Evolutionary conservation across 768 basidiomycete species (phyloP).

Genomic region (Floccularia luteovirens): DNA sequence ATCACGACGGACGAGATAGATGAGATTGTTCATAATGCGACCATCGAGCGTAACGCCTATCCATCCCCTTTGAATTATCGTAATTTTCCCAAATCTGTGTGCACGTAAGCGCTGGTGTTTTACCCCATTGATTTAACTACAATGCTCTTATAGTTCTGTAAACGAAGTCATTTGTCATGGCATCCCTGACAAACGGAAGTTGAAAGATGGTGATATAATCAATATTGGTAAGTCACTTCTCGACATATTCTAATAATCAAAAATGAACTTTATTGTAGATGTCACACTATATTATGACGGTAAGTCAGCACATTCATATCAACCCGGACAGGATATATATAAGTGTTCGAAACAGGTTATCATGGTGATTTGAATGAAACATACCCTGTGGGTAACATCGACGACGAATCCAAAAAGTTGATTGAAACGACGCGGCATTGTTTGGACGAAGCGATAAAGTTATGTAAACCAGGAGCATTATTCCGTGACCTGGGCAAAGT

Average conservation of each 20-base stretch:
- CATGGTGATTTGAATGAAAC: slow-evolving; percentile 93
- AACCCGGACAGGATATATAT: not conserved
- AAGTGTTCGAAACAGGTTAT: slow-evolving; percentile 43
- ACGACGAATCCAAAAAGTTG: slow-evolving; percentile 76
- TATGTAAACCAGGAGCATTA: slow-evolving; percentile 90
- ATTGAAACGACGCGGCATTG: slow-evolving; percentile 78
- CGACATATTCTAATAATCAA: slow-evolving; percentile 3
- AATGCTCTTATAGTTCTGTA: slow-evolving; percentile 48
- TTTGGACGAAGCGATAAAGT: slow-evolving; percentile 82
- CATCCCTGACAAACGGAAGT: slow-evolving; percentile 79
- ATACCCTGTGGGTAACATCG: slow-evolving; percentile 82
- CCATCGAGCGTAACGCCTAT: slow-evolving; percentile 85
- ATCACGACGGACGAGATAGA: slow-evolving; percentile 96
- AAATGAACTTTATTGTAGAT: slow-evolving; percentile 38
- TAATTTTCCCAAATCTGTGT: slow-evolving; percentile 90
- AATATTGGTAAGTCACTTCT: slow-evolving; percentile 64
- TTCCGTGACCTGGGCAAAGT: slow-evolving; percentile 83
- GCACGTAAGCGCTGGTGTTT: slow-evolving; percentile 61
- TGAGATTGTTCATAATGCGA: slow-evolving; percentile 87
- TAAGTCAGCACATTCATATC: slow-evolving; percentile 13
- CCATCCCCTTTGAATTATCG: slow-evolving; percentile 92
- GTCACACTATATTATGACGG: slow-evolving; percentile 77
- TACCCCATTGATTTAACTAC: not conserved
- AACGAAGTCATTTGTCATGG: slow-evolving; percentile 99
- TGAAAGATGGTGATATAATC: slow-evolving; percentile 91